These are phyloP conservation scores for Globisporangium cederbergense DNA, from an alignment of 352 stramenopile genomes.

Conservation along the genomic window DNA sequence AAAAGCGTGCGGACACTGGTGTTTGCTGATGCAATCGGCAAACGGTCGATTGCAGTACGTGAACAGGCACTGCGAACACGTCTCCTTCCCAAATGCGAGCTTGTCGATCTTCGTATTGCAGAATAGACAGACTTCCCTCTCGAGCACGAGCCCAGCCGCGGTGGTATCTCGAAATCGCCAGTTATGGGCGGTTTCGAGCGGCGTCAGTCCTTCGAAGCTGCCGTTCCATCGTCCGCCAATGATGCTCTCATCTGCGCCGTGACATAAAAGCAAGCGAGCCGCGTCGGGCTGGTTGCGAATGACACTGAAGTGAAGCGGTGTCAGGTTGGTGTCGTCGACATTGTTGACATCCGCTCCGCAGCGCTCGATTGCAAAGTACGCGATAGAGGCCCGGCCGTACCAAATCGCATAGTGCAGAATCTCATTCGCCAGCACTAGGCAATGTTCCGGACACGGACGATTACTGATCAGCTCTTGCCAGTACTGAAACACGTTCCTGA, in stretches of 20 bases:
- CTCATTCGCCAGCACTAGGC: constrained; percentile 63
- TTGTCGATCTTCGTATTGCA: constrained; percentile 76
- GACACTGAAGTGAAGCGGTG: constrained; percentile 73
- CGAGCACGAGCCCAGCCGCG: constrained; percentile 58
- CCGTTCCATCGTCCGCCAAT: constrained; percentile 37
- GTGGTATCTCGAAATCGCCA: constrained; percentile 72
- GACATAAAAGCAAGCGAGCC: constrained; percentile 57
- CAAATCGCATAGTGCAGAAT: constrained; percentile 78
- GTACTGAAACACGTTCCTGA: constrained; percentile 28
- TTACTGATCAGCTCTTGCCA: constrained; percentile 50
- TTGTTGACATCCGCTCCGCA: constrained; percentile 70
- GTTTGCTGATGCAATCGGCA: constrained; percentile 53
- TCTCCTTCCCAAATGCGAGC: constrained; percentile 47
- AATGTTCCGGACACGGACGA: constrained; percentile 17
- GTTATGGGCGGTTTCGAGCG: constrained; percentile 49
- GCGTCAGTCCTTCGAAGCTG: constrained; percentile 34
- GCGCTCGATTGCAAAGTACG: constrained; percentile 58
- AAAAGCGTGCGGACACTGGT: constrained; percentile 53
- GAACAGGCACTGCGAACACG: constrained; percentile 52
- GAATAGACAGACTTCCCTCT: constrained; percentile 71
- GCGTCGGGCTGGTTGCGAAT: constrained; percentile 77
- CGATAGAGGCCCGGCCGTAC: constrained; percentile 55
- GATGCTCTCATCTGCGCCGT: constrained; percentile 34
- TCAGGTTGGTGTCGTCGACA: constrained; percentile 60
- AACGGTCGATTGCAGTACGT: constrained; percentile 46